Percentiles rank a stretch among this genome's conserved stretches.
Evolutionary conservation across 176 grass and related monocot genomes (phyloP).

Genomic region (Cenchrus fungigraminus): DNA sequence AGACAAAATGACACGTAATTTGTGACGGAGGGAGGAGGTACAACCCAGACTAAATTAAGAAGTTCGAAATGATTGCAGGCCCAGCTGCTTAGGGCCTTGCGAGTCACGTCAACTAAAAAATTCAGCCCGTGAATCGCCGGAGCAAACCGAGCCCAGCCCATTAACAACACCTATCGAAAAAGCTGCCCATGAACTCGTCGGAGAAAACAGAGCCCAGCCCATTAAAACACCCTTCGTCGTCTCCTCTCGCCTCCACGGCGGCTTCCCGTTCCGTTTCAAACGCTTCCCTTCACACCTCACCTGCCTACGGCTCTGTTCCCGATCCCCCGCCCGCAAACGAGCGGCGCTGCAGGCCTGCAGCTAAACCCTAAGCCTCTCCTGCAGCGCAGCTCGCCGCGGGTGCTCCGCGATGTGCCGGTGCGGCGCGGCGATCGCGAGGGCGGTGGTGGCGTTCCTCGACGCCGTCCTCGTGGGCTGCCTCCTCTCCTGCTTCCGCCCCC

Average conservation of each 20-base stretch:
- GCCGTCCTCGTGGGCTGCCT: constrained; percentile 57
- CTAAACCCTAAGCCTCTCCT: constrained; percentile 21
- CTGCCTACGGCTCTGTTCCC: not conserved
- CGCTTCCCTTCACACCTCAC: not conserved
- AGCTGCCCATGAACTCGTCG: not conserved
- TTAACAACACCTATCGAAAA: no score
- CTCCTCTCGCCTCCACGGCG: not conserved
- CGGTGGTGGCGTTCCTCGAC: constrained; percentile 57
- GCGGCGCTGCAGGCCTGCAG: not conserved
- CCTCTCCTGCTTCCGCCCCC: constrained; percentile 52
- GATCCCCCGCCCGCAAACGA: not conserved
- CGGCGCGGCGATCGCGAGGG: constrained; percentile 33
- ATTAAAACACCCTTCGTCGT: not conserved
- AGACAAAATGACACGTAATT: no score
- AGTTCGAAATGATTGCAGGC: no score
- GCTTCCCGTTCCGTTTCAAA: not conserved
- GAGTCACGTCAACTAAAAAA: no score
- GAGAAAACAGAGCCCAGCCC: not conserved
- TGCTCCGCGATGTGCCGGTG: constrained; percentile 40
- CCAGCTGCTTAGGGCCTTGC: no score
- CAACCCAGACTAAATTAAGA: no score
- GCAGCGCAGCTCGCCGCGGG: not conserved
- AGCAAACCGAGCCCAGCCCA: no score
- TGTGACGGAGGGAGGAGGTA: no score
- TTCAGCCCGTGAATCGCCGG: no score